Conservation (phyloP, 2,329 filamentous ascomycete species). For the Arthrinium phaeospermum region DNA sequence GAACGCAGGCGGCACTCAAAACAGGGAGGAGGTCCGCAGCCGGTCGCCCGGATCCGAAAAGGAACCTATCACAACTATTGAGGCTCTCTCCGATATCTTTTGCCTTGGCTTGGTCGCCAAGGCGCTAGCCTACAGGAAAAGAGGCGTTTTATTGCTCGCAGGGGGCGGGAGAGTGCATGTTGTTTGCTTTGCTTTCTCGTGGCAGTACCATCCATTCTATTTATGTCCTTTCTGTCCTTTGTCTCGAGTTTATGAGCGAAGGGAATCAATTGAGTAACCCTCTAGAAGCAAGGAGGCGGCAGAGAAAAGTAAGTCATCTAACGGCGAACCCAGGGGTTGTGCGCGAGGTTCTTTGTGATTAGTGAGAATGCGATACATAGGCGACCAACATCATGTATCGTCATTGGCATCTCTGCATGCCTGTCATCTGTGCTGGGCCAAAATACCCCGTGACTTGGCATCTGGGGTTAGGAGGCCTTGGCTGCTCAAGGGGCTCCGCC, state of each 20-base stretch:
- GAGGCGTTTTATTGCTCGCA: background rate
- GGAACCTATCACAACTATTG: background rate
- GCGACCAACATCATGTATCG: background rate
- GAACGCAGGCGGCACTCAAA: background rate
- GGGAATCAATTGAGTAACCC: background rate
- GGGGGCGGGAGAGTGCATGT: background rate
- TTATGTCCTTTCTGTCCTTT: background rate
- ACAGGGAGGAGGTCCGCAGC: background rate
- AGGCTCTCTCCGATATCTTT: background rate
- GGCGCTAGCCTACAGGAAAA: background rate
- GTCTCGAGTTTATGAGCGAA: background rate
- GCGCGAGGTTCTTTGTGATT: background rate
- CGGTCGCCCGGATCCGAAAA: background rate
- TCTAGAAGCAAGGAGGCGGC: background rate
- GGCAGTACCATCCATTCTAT: conserved; percentile 3
- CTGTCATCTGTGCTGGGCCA: background rate
- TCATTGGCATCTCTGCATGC: background rate
- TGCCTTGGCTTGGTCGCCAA: background rate
- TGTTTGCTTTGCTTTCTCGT: background rate
- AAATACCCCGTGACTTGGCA: background rate
- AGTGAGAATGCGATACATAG: background rate
- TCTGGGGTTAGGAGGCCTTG: conserved; percentile 4
- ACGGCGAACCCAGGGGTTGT: background rate
- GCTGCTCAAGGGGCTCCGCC: background rate
- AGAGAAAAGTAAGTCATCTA: background rate